Base-by-base conservation (phyloP, 192 early-diverging fungal genomes). In the Pilaira anomala region DNA sequence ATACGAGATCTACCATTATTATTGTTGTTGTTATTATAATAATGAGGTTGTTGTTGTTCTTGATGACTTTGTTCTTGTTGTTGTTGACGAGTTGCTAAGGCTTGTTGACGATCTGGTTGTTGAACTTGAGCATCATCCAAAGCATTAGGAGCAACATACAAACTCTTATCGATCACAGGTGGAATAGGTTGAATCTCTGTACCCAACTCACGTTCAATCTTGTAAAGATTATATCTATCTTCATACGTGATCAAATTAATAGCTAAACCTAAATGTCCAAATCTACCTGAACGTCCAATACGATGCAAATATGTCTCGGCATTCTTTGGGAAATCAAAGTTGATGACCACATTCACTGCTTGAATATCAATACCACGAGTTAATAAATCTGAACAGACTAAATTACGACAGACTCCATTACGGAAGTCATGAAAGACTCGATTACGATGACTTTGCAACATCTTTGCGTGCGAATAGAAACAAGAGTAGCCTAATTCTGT, bases 251-350 rank as follows among this genome's bases (percentile, higher is more conserved):
- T 93, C 65, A 99, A 77, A 73, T 99, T 99, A 77, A 99, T 99
- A 9, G 97, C 97, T 14, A 98, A 77, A 60, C 95, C 96, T 40
- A 97, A 80, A 75, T 97, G 95, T 30, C 90, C 96, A 73, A 94
- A 99, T 59, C 95, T 88, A 12, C 97, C 97, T 40, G 92, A 95
- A 70, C 97, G 91, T 56, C 97, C 97, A 71, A 99, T 99, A 62
- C 97, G 90, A 79, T 99, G 97, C 40, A 99, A 80, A 74, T 99
- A 99, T 1, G 95, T 99, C 79, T 99, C 97, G 28, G 96, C 91
- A 61, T 98, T 99, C 74, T 98, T 98, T 62, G 96, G 96, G 73
- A 99, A 98, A 76, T 99, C 97, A 87, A 98, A 99, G 85, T 99
- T 98, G 84, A 99, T 98, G 58, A 99, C 97, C 16, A 99, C 96